Evolutionary conservation across 306 rosid genomes (phyloP), one percentile per base, ranked within the genome.

Genomic region (Vigna hirtella): DNA sequence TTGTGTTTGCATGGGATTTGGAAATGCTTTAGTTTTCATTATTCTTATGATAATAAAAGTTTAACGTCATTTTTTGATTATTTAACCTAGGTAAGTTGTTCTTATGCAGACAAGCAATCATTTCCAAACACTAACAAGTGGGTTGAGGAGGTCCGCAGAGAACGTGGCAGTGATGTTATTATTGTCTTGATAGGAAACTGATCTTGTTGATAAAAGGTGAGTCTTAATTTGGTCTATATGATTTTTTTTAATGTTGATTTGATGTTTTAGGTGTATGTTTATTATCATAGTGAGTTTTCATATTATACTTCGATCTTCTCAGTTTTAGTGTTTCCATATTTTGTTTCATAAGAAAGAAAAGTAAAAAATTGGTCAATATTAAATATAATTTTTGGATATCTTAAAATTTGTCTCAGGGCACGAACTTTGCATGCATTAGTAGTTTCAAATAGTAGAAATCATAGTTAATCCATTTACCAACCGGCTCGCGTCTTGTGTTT

Each of bases 201-300:
- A 94, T 89, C 98, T 94, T 71, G 97, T 94, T 45, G 98, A 94
- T 30, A 94, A 94, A 85, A 90, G 98, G 98, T 88, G 79, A 86
- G 93, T 65, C 67, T 49, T 38, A 43, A 36, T 5, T 47, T 28
- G 38, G 38, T 26, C 38, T 58, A 58, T 5, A 28, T 59, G 66
- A 26, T 2, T 9, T 13, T 59, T 13, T 43, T 38, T 20, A 7
- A 40, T 40, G 45, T 10, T 18, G n/a, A 80, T 30, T 6, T 51
- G 16, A 66, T 52, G 52, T 55, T 61, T 45, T 51, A 51, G 2
- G 61, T 77, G 8, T 59, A 66, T 55, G 18, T 24, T 7, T 65
- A 36, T 66, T 72, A 47, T 34, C 26, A 52, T 16, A 42, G 40
- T 24, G 56, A 63, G 63, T 61, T 61, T 30, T 20, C 42, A 30